Evolutionary conservation across 2,329 filamentous ascomycete genomes (phyloP), one percentile per base, ranked within the genome.

Genomic region (Magnaporthiopsis incrustans): DNA sequence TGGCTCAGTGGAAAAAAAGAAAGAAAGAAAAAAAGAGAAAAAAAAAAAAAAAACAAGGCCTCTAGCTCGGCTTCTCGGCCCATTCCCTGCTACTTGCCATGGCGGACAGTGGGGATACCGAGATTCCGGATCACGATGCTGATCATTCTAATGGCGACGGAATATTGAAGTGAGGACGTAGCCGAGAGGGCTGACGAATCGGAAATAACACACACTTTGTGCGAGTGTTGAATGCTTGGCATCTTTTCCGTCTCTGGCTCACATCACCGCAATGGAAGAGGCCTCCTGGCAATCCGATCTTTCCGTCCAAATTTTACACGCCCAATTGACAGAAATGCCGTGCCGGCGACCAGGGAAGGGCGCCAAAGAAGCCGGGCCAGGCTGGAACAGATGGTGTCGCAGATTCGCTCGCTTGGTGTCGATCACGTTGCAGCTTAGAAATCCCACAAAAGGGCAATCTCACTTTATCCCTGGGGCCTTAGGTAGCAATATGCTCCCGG

Each of bases 321-420:
- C 44, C 7, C 22, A 53, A 8, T 53, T 53, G 44, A n/a, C 44
- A 53, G 44, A 53, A 53, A n/a, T 53, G 11, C 22, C 22, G 22
- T 22, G 44, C 44, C 44, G 44, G 6, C 35, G 44, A 50, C 32
- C 57, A 58, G 27, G 30, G 32, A 38, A 50, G 27, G 27, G 27
- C 27, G 27, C 44, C n/a, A n/a, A 4, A 8, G 58, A 32, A 65
- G 61, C 60, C 60, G 64, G 63, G 61, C 44, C 2, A 44, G 53
- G 65, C 62, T 72, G 69, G 65, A 71, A 72, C 70, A 65, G 60
- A 66, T 67, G 62, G 35, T 66, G 71, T 71, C 64, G 64, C 69
- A 72, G 69, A 61, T 25, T 56, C 57, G 64, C 64, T 67, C 65
- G 63, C 67, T 68, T 67, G 63, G 62, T 65, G 67, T 66, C 66